A percentile compares a stretch with the other conserved stretches of the same genome.
phyloP scores from a whole-genome alignment of 768 basidiomycete species.

The Gymnopilus junonius region DNA sequence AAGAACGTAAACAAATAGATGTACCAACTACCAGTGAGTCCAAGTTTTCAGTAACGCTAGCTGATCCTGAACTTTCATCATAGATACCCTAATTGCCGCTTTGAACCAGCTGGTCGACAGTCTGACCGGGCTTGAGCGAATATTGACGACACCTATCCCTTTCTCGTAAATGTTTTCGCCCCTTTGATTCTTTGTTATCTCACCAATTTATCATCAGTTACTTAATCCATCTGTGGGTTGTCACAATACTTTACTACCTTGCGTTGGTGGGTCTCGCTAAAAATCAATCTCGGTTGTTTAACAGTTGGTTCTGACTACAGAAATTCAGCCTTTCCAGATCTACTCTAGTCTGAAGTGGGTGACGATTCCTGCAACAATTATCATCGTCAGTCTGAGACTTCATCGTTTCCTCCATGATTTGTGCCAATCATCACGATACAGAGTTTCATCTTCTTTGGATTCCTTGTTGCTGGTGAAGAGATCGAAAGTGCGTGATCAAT shows the following conservation, averaged over 20 bases:
- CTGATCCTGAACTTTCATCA: not conserved
- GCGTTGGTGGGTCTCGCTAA: conserved; percentile 48
- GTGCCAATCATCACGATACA: conserved; percentile 24
- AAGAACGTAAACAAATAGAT: conserved; percentile 58
- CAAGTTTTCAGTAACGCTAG: not conserved
- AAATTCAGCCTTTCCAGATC: conserved; percentile 64
- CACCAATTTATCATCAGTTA: conserved; percentile 45
- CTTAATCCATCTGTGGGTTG: conserved; percentile 69
- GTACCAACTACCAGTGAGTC: conserved; percentile 64
- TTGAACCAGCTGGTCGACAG: conserved; percentile 64
- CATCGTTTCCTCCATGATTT: not conserved
- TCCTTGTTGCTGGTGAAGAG: conserved; percentile 75
- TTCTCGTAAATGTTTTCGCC: conserved; percentile 55
- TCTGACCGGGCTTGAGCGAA: conserved; percentile 71
- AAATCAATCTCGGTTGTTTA: not conserved
- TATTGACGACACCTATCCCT: conserved; percentile 77
- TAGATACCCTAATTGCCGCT: conserved; percentile 51
- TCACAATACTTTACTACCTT: conserved; percentile 64
- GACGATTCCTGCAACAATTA: conserved; percentile 66
- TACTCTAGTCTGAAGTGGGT: conserved; percentile 57
- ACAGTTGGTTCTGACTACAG: not conserved
- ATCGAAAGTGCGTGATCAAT: conserved; percentile 63
- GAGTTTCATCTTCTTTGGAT: conserved; percentile 76
- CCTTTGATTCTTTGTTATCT: not conserved
- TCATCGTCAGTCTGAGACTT: conserved; percentile 43